Conservation (phyloP, 2,329 filamentous ascomycete genomes). For the Colletotrichum higginsianum region DNA sequence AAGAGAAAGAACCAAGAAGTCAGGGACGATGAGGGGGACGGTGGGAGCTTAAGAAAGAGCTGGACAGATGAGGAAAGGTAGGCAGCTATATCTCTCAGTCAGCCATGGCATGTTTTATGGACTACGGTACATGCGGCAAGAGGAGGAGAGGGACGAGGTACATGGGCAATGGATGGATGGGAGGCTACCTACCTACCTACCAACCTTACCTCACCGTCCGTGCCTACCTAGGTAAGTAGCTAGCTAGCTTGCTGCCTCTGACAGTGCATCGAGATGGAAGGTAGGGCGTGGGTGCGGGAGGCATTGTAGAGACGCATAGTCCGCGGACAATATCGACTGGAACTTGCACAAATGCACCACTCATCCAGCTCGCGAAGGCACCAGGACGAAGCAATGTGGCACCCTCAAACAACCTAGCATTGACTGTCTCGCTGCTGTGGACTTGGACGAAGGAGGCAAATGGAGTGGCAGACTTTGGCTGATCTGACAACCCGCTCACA, state of each 20-base stretch:
- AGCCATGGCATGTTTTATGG: conserved; percentile 29
- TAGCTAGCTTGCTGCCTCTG: not conserved
- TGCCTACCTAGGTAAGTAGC: not conserved
- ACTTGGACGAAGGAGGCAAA: too few relatives aligned
- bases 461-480: conserved; percentile 14
- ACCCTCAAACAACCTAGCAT: conserved; percentile 3
- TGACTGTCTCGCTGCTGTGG: not conserved
- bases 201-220: too few relatives aligned
- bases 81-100: conserved; percentile 6
- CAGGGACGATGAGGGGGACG: conserved; percentile 12
- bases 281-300: not conserved
- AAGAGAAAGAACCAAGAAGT: conserved; percentile 15
- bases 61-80: conserved; percentile 7
- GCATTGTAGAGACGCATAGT: conserved; percentile 9
- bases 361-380: not conserved
- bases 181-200: conserved; percentile 10
- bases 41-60: conserved; percentile 35
- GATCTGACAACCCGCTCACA: conserved; percentile 42
- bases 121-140: conserved; percentile 2
- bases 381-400: not conserved
- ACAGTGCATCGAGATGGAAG: conserved; percentile 7
- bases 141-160: conserved; percentile 14
- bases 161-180: conserved; percentile 6
- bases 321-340: not conserved
- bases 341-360: conserved; percentile 26